phyloP scores from a whole-genome alignment of 345 rosid species.

The Acer negundo region DNA sequence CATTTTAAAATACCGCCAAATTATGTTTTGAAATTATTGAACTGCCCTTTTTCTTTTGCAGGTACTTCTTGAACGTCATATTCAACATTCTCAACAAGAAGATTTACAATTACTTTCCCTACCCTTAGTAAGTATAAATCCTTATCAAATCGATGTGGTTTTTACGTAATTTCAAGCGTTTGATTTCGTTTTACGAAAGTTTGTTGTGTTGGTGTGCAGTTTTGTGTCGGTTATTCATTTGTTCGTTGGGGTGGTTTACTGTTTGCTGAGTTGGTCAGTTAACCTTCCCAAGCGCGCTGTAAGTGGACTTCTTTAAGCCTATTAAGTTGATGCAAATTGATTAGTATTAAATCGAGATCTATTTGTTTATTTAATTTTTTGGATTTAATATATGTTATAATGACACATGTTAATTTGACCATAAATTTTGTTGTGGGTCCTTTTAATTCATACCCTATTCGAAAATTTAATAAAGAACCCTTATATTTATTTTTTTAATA shows the following conservation, averaged over 20 bases:
- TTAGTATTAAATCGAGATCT: background rate
- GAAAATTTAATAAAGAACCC: no score
- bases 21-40: constrained; percentile 1
- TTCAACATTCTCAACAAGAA: constrained; percentile 97
- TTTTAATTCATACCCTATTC: no score
- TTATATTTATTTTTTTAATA: no score
- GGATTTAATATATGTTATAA: no score
- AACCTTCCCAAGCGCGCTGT: constrained; percentile 98
- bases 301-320: constrained; percentile 35
- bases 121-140: constrained; percentile 73
- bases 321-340: background rate
- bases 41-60: constrained; percentile 21
- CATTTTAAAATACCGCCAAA: background rate
- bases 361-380: background rate
- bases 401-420: no score
- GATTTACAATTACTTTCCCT: constrained; percentile 97
- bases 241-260: constrained; percentile 90
- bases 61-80: constrained; percentile 94
- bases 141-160: no score
- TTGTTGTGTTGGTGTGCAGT: constrained; percentile 37
- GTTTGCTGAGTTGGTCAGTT: constrained; percentile 84
- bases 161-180: background rate
- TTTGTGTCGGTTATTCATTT: constrained; percentile 94
- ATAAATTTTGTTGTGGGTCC: no score
- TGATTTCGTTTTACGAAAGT: background rate